Conservation (phyloP, 805 yeast genomes). For the Blastobotrys americana region DNA sequence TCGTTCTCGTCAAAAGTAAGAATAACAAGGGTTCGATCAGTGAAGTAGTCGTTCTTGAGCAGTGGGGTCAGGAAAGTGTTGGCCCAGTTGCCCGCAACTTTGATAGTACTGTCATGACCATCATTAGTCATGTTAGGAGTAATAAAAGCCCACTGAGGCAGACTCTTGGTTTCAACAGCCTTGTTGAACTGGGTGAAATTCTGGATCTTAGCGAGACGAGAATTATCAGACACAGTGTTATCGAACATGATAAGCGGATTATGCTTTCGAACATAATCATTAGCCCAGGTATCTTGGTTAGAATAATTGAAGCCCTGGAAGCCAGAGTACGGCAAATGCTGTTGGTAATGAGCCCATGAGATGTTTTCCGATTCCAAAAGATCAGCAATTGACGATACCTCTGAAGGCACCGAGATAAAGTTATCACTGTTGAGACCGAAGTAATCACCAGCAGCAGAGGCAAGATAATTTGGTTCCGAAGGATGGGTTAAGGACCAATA, state of each 20-base stretch:
- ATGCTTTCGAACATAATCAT: slow-evolving; percentile 47
- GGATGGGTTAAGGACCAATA: slow-evolving; percentile 49
- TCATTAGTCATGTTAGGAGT: slow-evolving; percentile 51
- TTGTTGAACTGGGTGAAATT: slow-evolving; percentile 39
- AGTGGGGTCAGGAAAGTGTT: slow-evolving; percentile 39
- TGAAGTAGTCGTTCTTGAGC: slow-evolving; percentile 41
- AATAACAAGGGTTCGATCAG: slow-evolving; percentile 38
- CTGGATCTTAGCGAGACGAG: slow-evolving; percentile 40
- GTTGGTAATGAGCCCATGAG: slow-evolving; percentile 50
- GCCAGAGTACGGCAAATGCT: slow-evolving; percentile 47
- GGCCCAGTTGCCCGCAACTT: slow-evolving; percentile 42
- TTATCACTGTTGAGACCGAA: slow-evolving; percentile 42
- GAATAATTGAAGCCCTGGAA: slow-evolving; percentile 42
- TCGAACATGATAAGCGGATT: slow-evolving; percentile 42
- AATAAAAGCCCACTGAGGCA: slow-evolving; percentile 48
- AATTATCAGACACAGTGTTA: slow-evolving; percentile 31
- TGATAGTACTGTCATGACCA: slow-evolving; percentile 44
- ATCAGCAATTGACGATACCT: slow-evolving; percentile 44
- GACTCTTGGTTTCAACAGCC: slow-evolving; percentile 35
- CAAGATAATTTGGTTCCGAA: slow-evolving; percentile 48
- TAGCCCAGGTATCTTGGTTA: slow-evolving; percentile 37
- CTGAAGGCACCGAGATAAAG: slow-evolving; percentile 39
- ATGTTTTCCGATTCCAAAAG: slow-evolving; percentile 40
- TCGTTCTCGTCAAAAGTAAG: slow-evolving; percentile 47
- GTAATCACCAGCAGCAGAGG: slow-evolving; percentile 46